These are phyloP conservation scores for Geosiphon pyriformis DNA, from an alignment of 192 early-diverging fungal species.

Conservation along the genomic window DNA sequence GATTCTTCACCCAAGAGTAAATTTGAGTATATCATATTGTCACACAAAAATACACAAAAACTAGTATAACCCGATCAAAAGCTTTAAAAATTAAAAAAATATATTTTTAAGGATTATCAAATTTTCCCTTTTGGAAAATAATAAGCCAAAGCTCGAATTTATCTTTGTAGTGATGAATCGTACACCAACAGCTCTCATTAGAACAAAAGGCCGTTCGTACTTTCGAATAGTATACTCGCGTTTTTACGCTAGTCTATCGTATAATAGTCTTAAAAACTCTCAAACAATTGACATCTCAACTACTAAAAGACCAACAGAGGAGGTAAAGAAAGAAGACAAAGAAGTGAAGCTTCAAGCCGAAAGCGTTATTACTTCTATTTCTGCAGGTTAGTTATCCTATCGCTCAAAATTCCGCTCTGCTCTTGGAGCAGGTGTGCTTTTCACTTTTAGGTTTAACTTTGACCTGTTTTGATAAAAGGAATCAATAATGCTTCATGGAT, in stretches of 20 bases:
- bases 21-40: too few relatives aligned
- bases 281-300: not conserved
- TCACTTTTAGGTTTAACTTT: not conserved
- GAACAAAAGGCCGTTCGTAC: not conserved
- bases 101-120: too few relatives aligned
- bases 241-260: not conserved
- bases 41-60: too few relatives aligned
- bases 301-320: not conserved
- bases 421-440: not conserved
- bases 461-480: constrained; percentile 18
- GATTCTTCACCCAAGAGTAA: too few relatives aligned
- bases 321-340: not conserved
- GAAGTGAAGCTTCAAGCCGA: too few relatives aligned
- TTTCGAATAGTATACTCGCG: not conserved
- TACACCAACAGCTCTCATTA: too few relatives aligned
- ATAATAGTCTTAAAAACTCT: not conserved
- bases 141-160: too few relatives aligned
- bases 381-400: not conserved
- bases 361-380: not conserved
- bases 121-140: too few relatives aligned
- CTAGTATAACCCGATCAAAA: too few relatives aligned
- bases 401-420: too few relatives aligned
- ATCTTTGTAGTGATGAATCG: too few relatives aligned
- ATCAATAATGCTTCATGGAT: constrained; percentile 36
- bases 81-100: too few relatives aligned